These are phyloP conservation scores for Trichoderma semiorbis DNA, from an alignment of 2,329 filamentous ascomycete genomes.

Conservation along the genomic window DNA sequence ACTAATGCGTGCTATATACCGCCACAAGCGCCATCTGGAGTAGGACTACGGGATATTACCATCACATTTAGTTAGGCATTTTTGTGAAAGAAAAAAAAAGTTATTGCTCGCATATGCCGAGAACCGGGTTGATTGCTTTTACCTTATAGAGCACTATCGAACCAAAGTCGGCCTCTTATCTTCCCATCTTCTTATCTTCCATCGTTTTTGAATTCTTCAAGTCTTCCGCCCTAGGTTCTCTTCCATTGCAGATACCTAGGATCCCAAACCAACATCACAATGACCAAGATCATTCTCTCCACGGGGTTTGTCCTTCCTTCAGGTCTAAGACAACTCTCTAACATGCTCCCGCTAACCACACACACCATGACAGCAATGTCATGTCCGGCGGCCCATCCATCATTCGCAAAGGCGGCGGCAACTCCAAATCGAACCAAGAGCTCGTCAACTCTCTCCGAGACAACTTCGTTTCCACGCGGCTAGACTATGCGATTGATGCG, in stretches of 20 bases:
- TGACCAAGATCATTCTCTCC: slow-evolving; percentile 79
- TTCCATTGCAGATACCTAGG: not conserved
- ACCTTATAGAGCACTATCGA: not conserved
- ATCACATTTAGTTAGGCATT: not conserved
- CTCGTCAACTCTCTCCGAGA: slow-evolving; percentile 82
- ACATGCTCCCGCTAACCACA: slow-evolving; percentile 10
- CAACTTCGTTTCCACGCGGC: slow-evolving; percentile 74
- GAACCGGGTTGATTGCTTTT: not conserved
- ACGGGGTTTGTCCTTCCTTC: slow-evolving; percentile 63
- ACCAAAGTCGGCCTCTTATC: not conserved
- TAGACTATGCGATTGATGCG: slow-evolving; percentile 47
- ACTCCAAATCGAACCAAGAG: slow-evolving; percentile 82
- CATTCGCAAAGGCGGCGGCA: slow-evolving; percentile 73
- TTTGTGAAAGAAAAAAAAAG: slow-evolving; percentile 2
- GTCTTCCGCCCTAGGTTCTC: not conserved
- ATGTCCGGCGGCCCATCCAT: slow-evolving; percentile 81
- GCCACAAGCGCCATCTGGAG: slow-evolving; percentile 9
- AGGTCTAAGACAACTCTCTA: not conserved
- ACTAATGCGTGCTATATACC: slow-evolving; percentile 1
- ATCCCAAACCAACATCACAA: slow-evolving; percentile 31
- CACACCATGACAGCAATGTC: slow-evolving; percentile 59
- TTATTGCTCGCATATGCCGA: slow-evolving; percentile 8
- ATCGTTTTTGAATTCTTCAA: not conserved
- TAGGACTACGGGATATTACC: not conserved
- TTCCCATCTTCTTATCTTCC: not conserved